Conservation (phyloP, 2,329 filamentous ascomycete genomes). For the Metarhizium rileyi region DNA sequence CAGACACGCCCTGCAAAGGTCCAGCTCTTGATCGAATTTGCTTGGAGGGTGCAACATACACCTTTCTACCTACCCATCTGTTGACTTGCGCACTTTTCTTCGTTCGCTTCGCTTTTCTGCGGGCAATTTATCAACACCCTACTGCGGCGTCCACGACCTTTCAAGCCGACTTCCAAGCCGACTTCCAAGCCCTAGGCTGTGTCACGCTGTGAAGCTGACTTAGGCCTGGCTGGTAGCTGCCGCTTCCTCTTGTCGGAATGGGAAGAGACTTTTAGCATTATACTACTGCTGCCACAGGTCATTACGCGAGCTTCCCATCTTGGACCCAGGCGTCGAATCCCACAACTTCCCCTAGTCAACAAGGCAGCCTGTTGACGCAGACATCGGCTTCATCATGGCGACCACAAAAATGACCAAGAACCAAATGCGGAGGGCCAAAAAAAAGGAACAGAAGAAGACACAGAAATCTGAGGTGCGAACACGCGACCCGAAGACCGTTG, state of each 20-base stretch:
- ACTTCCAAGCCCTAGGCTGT: background rate
- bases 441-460: conserved; percentile 79
- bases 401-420: conserved; percentile 80
- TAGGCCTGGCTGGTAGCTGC: background rate
- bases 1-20: too few species aligned
- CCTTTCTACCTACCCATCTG: too few species aligned
- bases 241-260: conserved; percentile 15
- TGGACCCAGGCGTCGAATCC: conserved; percentile 24
- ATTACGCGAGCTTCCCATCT: conserved; percentile 28
- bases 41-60: too few species aligned
- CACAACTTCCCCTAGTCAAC: conserved; percentile 16
- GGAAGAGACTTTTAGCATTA: conserved; percentile 29
- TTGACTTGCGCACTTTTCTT: too few species aligned
- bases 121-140: too few species aligned
- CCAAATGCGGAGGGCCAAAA: conserved; percentile 83
- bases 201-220: background rate
- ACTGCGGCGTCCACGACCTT: background rate
- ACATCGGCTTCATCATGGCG: conserved; percentile 40
- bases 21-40: too few species aligned
- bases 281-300: conserved; percentile 21
- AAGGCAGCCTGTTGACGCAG: conserved; percentile 17
- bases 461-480: conserved; percentile 41
- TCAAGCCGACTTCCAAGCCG: background rate
- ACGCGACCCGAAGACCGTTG: background rate
- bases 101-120: background rate